Conservation (phyloP, 176 grass and related monocot genomes). For the Eragrostis curvula region DNA sequence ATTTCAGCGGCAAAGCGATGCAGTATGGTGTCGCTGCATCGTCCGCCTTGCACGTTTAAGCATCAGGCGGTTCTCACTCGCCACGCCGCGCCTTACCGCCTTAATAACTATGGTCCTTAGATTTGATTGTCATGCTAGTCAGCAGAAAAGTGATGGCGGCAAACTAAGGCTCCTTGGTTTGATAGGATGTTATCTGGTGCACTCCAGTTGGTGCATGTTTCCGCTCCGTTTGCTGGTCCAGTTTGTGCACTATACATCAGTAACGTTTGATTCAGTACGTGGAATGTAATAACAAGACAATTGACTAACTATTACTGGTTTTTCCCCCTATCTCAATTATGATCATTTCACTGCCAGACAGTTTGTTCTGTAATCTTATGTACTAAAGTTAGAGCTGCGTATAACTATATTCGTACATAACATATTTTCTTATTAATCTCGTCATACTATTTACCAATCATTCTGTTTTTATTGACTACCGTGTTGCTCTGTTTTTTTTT, state of each 20-base stretch:
- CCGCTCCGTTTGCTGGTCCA: neutral
- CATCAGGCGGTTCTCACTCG: too few species aligned
- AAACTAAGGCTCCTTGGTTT: slow-evolving; percentile 15
- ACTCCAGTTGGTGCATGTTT: neutral
- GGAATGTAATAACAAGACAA: neutral
- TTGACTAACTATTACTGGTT: neutral
- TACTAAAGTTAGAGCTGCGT: neutral
- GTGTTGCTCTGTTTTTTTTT: slow-evolving; percentile 3
- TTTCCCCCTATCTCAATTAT: neutral
- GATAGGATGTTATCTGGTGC: neutral
- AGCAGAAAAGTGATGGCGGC: neutral
- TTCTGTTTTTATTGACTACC: neutral
- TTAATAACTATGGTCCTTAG: too few species aligned
- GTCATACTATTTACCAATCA: neutral
- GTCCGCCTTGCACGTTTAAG: too few species aligned
- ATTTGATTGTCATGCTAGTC: neutral
- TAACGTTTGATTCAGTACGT: neutral
- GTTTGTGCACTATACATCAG: neutral
- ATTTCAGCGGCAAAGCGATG: too few species aligned
- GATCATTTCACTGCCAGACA: neutral
- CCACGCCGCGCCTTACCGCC: too few species aligned
- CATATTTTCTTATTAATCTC: slow-evolving; percentile 14
- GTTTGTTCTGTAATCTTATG: slow-evolving; percentile 7
- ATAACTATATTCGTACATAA: neutral
- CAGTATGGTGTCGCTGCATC: too few species aligned